These are phyloP conservation scores for Nymphaea thermarum DNA, from an alignment of 164 flowering plant genomes.

Conservation along the genomic window DNA sequence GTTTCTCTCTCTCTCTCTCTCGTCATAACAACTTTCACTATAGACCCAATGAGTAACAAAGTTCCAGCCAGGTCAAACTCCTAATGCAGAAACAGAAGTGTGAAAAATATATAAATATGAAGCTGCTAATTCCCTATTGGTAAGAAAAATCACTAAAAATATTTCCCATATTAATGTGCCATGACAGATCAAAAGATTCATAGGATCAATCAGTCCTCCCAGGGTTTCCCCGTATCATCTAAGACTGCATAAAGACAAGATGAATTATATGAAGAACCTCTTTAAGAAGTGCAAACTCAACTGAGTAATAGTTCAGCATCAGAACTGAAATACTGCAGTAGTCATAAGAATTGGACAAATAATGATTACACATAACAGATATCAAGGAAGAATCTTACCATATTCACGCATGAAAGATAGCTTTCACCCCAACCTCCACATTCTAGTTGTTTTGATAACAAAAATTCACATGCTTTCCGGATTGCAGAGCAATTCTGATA, in stretches of 20 bases:
- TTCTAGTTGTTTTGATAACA: conserved; percentile 22
- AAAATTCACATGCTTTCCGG: conserved; percentile 19
- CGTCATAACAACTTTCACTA: no score
- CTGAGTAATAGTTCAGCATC: not conserved
- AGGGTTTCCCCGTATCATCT: not conserved
- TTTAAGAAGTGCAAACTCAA: not conserved
- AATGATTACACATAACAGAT: not conserved
- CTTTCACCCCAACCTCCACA: conserved; percentile 60
- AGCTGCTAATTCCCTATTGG: no score
- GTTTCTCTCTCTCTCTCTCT: no score
- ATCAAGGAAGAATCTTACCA: conserved; percentile 13
- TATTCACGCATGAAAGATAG: conserved; percentile 33
- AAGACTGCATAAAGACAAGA: not conserved
- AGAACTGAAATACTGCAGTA: not conserved
- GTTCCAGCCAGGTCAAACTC: no score
- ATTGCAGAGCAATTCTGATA: conserved; percentile 8
- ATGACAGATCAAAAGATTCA: no score
- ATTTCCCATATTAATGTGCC: no score
- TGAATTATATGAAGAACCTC: not conserved
- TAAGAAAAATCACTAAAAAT: no score
- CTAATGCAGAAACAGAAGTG: no score
- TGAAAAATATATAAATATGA: no score
- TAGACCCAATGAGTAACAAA: no score
- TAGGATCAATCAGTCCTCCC: no score
- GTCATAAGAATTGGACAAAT: not conserved